Base-by-base conservation (phyloP, 176 grass and related monocot species). In the Zizania latifolia region DNA sequence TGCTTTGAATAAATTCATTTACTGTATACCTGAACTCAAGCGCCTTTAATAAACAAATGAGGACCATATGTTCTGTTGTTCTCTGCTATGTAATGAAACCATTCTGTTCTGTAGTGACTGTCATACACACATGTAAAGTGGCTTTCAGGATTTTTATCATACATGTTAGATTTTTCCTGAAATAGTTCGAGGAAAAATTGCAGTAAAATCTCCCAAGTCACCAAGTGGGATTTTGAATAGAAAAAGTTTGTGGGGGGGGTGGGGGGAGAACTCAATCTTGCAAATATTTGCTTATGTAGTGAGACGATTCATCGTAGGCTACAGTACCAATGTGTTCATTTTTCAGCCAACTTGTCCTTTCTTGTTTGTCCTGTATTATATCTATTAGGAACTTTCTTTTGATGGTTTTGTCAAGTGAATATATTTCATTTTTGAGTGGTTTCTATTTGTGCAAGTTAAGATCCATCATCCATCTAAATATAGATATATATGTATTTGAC, bases 401-500 rank as follows among this genome's bases (percentile, higher is more conserved):
- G 37, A 61, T 30, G 11, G n/a, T 34, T 71, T 78, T 67, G 4
- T 2, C 5, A 54, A 27, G 41, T 78, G 78, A 38, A 31, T 9
- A 61, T 75, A 32, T 80, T 67, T 76, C 45, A 23, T 72, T 31
- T 84, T 78, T 37, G 5, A 44, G 10, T 76, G 1, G 3, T 24
- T 22, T 71, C 15, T 63, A 4, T 71, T 69, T 84, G 3, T n/a
- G 39, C 33, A 61, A 43, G 40, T 62, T 84, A 27, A 71, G 34
- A 41, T 40, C 8, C n/a, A n/a, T n/a, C n/a, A n/a, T n/a, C n/a
- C 31, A 77, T 62, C 32, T 70, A 51, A 37, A 16, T 33, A 17
- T 14, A 40, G 14, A 41, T 33, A 44, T 21, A 7, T 10, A 28
- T 65, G 23, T 48, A 17, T 76, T 55, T 64, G 24, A 7, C 78